A percentile compares a stretch with the other conserved stretches of the same genome.
Conservation (phyloP, 805 yeast species). For the Starmerella etchellsii region DNA sequence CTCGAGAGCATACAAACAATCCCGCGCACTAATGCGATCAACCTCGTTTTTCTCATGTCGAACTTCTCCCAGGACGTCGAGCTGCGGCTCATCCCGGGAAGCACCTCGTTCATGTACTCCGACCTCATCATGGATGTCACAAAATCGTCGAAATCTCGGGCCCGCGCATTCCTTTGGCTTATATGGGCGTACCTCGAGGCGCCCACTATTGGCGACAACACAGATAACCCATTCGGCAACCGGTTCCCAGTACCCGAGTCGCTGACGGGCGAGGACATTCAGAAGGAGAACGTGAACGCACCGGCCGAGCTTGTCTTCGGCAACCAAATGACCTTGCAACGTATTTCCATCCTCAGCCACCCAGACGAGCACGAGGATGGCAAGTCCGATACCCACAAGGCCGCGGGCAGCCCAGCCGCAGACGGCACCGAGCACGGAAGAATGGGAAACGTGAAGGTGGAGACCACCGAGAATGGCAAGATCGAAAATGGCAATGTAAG, state of each 20-base stretch:
- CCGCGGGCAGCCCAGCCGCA: not conserved
- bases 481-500: not conserved
- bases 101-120: slow-evolving; percentile 26
- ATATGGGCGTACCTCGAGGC: slow-evolving; percentile 73
- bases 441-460: not conserved
- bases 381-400: no score
- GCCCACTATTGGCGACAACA: slow-evolving; percentile 37
- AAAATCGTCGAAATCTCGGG: slow-evolving; percentile 53
- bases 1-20: slow-evolving; percentile 1
- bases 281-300: slow-evolving; percentile 34
- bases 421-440: no score
- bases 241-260: slow-evolving; percentile 34
- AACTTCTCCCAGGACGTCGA: slow-evolving; percentile 44
- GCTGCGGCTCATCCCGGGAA: slow-evolving; percentile 27
- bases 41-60: slow-evolving; percentile 61
- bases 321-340: slow-evolving; percentile 29
- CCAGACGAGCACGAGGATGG: not conserved
- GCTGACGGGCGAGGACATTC: slow-evolving; percentile 23
- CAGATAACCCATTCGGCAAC: slow-evolving; percentile 44
- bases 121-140: slow-evolving; percentile 52
- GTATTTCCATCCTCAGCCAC: slow-evolving; percentile 27
- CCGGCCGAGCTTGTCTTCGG: slow-evolving; percentile 35
- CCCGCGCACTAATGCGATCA: slow-evolving; percentile 57
- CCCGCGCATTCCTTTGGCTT: slow-evolving; percentile 69
- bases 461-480: no score